Evolutionary conservation across 2,329 filamentous ascomycete genomes (phyloP), one percentile per base, ranked within the genome.

Genomic region (Talaromyces sp.): DNA sequence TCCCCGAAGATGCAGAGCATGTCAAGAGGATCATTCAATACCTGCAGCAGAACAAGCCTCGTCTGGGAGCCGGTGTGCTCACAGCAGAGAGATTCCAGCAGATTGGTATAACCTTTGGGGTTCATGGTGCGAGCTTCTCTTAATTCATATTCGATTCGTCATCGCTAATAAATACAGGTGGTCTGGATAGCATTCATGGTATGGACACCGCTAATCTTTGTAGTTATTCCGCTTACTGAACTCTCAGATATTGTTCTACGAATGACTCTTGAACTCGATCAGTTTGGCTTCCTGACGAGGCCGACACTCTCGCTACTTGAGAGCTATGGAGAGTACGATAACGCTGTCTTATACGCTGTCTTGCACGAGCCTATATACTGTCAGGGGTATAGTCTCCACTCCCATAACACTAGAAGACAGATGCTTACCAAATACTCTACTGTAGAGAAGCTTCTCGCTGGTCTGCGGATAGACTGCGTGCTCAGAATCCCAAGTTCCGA

Each of bases 351-450:
- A 67, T 98, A 97, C 74, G 90, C 91, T 27, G 82, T 97, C 45
- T 81, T 97, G 2, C 94, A 98, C 74, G 94, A 98, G 77, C 84
- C 91, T 8, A 89, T 93, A 70, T 98, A 97, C 81, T 94, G 90
- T 75, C 87, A 90, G 76, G 86, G 86, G 67, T 85, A 82, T 66
- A 1, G 73, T 45, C 31, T 13, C 3, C 11, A 9, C 6, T 43
- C 15, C 25, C 25, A 31, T 54, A n/a, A 27, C 8, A 67, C 64
- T 9, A 19, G 17, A 11, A 25, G 3, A 33, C 45, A 2, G 5
- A 4, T 33, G 3, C 61, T 33, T 13, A 52, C 2, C 8, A 35
- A 63, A 71, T 62, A 11, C 43, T 17, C 11, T 43, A 41, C 8
- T 62, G 13, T 37, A 80, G 78, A 43, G 69, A 84, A 39, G 82